phyloP scores from a whole-genome alignment of 805 yeast species.

The Saccharomycopsis amapae region DNA sequence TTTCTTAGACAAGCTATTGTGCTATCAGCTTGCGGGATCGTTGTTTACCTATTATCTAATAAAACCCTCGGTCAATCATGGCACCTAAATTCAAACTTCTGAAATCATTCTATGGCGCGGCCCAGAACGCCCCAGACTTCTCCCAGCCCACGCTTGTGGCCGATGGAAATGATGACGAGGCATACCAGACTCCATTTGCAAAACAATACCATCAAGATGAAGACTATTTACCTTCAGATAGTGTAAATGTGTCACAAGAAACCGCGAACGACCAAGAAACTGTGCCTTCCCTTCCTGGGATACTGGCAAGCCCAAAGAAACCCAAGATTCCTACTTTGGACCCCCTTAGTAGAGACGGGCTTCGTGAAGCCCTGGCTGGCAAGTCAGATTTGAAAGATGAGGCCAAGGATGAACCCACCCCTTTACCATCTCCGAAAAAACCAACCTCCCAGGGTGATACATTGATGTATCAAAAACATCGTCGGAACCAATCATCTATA shows the following conservation, averaged over 20 bases:
- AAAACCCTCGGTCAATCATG: neutral
- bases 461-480: constrained; percentile 13
- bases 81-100: constrained; percentile 10
- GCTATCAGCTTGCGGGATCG: too few species aligned
- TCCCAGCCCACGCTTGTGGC: constrained; percentile 21
- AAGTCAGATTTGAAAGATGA: neutral
- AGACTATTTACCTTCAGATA: too few species aligned
- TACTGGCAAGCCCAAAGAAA: too few species aligned
- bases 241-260: too few species aligned
- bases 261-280: too few species aligned
- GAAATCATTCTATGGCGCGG: constrained; percentile 6
- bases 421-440: constrained; percentile 17
- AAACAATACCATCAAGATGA: neutral
- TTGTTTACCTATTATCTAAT: too few species aligned
- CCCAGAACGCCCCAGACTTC: constrained; percentile 14
- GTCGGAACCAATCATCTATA: constrained; percentile 17
- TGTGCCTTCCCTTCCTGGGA: too few species aligned
- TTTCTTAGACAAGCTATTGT: too few species aligned
- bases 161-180: constrained; percentile 20
- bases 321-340: too few species aligned
- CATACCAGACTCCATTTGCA: constrained; percentile 28
- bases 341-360: too few species aligned
- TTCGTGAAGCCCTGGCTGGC: too few species aligned
- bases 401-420: constrained; percentile 12
- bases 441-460: constrained; percentile 2